A percentile compares a stretch with the other conserved stretches of the same genome.
Evolutionary conservation across 1,284 basidiomycete species (phyloP).

Genomic region (Puccinia hordei): DNA sequence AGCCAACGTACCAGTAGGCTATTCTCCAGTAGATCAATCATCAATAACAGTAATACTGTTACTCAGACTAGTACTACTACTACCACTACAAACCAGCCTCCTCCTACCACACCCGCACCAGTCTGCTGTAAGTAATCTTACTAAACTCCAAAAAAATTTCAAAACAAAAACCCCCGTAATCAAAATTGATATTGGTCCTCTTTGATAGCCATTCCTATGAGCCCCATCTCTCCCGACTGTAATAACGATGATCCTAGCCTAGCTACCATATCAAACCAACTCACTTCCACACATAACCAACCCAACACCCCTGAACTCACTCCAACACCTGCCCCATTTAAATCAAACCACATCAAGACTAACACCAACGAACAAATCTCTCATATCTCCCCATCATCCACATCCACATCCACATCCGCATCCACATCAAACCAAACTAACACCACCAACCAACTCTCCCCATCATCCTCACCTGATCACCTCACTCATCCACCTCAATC

Average conservation of each 20-base stretch:
- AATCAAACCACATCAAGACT: neutral
- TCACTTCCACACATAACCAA: neutral
- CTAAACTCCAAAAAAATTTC: neutral
- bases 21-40: neutral
- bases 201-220: neutral
- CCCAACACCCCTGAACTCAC: neutral
- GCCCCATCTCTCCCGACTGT: neutral
- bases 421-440: too few relatives aligned
- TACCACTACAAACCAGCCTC: neutral
- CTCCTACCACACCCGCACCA: neutral
- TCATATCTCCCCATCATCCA: too few relatives aligned
- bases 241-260: neutral
- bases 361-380: neutral
- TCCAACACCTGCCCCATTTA: neutral
- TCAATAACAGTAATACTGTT: neutral
- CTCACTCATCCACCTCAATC: neutral
- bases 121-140: neutral
- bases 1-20: neutral
- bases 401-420: too few relatives aligned
- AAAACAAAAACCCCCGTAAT: neutral
- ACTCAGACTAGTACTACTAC: neutral
- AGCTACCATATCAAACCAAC: neutral
- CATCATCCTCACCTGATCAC: neutral
- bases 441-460: neutral
- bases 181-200: too few relatives aligned